These are phyloP conservation scores for Stereocaulon alpinum DNA, from an alignment of 495 filamentous ascomycete species.

Conservation along the genomic window DNA sequence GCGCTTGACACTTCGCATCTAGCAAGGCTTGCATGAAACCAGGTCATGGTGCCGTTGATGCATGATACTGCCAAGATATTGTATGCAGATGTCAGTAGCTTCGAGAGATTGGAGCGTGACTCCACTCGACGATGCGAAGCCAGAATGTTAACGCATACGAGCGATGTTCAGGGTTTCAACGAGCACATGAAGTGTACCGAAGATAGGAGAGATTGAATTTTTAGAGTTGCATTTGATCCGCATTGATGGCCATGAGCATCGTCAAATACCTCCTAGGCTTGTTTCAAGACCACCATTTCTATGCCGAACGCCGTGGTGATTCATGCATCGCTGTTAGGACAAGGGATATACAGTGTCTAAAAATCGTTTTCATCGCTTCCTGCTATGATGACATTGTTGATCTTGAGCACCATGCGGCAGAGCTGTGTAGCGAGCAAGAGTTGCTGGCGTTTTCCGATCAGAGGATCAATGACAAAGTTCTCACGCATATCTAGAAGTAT, in stretches of 20 bases:
- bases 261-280: background rate
- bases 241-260: background rate
- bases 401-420: slow-evolving; percentile 97
- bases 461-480: slow-evolving; percentile 93
- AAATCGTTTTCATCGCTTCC: slow-evolving; percentile 88
- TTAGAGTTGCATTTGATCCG: background rate
- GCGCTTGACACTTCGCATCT: background rate
- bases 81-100: background rate
- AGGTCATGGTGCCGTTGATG: background rate
- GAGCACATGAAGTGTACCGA: too few relatives aligned
- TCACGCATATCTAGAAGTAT: slow-evolving; percentile 68
- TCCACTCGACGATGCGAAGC: too few relatives aligned
- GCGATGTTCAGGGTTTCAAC: too few relatives aligned
- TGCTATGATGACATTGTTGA: slow-evolving; percentile 90
- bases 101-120: background rate
- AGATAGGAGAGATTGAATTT: background rate
- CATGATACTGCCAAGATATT: background rate
- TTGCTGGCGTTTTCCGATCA: slow-evolving; percentile 97
- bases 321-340: background rate
- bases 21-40: background rate
- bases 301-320: background rate
- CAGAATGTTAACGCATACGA: too few relatives aligned
- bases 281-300: background rate
- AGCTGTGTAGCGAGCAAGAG: slow-evolving; percentile 92
- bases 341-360: slow-evolving; percentile 38